Base-by-base conservation (phyloP, 1,284 basidiomycete species). In the Chiua sp. region DNA sequence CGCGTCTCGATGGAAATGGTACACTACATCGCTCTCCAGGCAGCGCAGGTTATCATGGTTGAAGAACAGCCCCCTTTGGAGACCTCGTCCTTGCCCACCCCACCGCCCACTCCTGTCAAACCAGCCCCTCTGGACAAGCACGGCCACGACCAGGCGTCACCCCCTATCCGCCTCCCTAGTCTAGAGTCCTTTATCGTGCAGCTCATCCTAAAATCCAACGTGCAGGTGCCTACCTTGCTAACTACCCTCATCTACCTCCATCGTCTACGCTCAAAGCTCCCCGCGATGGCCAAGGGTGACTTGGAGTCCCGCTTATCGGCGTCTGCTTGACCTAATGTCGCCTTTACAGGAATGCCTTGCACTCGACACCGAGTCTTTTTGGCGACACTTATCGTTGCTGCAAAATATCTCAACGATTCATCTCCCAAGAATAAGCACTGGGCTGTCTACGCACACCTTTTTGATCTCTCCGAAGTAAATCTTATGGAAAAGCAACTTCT, bases 351-450 rank as follows among this genome's bases (percentile, higher is more conserved):
- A 54, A 90, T 96, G 83, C 87, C 92, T 28, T 97, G 93, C 77
- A 96, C 96, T 7, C 87, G 94, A 55, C 96, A 98, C 76, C 91
- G 97, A 53, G 91, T 98, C 64, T 98, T 99, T 78, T 85, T 99
- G 66, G 96, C 97, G 44, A 91, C 93, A 1, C 88, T 98, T 70
- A 98, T 99, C 76, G 93, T 96, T 53, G 91, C 97, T 33, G 92
- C 96, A 68, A 99, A 99, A 80, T 98, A 98, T 78, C 87, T 98
- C 72, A 98, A 99, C 79, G 96, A 98, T 79, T 94, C 93, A 33
- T 91, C 90, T 47, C 93, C 93, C 18, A 98, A 97, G 83, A 98
- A 98, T 82, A 87, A 88, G 77, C 94, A 98, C 81, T 98, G 96
- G 96, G 84, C 87, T 57, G 74, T 78, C 57, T 94, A 96, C 76